Evolutionary conservation across 2,329 filamentous ascomycete species (phyloP), one percentile per base, ranked within the genome.

Genomic region (Podosphaera xanthii): DNA sequence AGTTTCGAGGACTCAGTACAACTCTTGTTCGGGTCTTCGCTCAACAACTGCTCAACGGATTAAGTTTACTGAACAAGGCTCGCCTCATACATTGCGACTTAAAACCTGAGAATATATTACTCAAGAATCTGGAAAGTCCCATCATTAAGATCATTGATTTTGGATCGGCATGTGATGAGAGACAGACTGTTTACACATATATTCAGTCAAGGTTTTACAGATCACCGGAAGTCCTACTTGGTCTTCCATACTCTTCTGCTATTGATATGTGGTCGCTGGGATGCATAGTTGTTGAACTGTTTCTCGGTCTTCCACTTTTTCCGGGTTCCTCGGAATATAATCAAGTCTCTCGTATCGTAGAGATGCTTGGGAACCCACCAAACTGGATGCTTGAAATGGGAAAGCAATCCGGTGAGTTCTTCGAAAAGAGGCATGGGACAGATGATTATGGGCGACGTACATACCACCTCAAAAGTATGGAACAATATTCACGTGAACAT

Each of bases 81-180:
- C 87, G 92, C 62, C 73, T 98, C 66, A 98, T 98, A 66, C 92
- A 98, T 71, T 98, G 92, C 71, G 92, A 98, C 76, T 71, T 98
- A 70, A 98, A 98, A 70, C 92, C 92, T 0, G 92, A 98, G 71
- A 98, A 98, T 66, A 98, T 98, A 60, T 73, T 98, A 50, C 76
- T 98, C 59, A 98, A 98, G 72, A 98, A 98, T 69, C 81, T 98
- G 49, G 92, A 98, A 71, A 97, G 91, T 67, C 92, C 92, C 2
- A 97, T 98, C 65, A 98, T 98, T 78, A 98, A 98, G 72, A 96
- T 98, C 68, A 98, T 98, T 70, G 92, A 98, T 76, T 98, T 98
- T 69, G 92, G 92, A 50, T 98, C 92, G 44, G 92, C 92, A 12
- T 98, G 92, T 71, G 92, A 98, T 70, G 92, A 98, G 73, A 83